Evolutionary conservation across 345 rosid species (phyloP).

Genomic region (Arabidopsis arenosa): DNA sequence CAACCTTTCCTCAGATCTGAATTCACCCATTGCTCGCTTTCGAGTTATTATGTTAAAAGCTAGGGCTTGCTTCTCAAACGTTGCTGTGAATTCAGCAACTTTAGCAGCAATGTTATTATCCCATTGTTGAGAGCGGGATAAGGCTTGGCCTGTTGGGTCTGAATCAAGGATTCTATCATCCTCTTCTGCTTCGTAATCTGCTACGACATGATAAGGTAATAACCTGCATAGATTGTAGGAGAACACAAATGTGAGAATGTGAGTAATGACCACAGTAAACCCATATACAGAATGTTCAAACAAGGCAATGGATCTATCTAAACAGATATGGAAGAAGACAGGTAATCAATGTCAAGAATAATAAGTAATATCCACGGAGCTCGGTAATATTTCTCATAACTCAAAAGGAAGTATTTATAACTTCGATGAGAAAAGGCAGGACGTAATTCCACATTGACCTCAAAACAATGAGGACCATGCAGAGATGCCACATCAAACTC

Average conservation of each 20-base stretch:
- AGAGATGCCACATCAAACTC: constrained; percentile 1
- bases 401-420: background rate
- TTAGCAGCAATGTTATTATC: constrained; percentile 90
- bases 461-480: background rate
- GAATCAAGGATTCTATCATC: constrained; percentile 98
- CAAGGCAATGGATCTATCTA: constrained; percentile 19
- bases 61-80: constrained; percentile 94
- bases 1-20: constrained; percentile 90
- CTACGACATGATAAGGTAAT: constrained; percentile 92
- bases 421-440: background rate
- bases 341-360: background rate
- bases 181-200: constrained; percentile 98
- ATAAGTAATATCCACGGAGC: background rate
- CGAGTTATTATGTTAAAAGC: constrained; percentile 88
- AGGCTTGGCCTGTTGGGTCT: constrained; percentile 88
- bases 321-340: background rate
- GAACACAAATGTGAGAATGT: constrained; percentile 31
- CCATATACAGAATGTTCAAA: constrained; percentile 1
- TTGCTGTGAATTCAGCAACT: constrained; percentile 91
- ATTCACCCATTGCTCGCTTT: constrained; percentile 78
- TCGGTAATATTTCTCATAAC: background rate
- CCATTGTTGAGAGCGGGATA: constrained; percentile 95
- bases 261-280: constrained; percentile 7
- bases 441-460: background rate
- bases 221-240: constrained; percentile 54